Percentiles rank a stretch among this genome's conserved stretches.
phyloP scores from a whole-genome alignment of 2,329 filamentous ascomycete species.

The Paraconiothyrium sp. region DNA sequence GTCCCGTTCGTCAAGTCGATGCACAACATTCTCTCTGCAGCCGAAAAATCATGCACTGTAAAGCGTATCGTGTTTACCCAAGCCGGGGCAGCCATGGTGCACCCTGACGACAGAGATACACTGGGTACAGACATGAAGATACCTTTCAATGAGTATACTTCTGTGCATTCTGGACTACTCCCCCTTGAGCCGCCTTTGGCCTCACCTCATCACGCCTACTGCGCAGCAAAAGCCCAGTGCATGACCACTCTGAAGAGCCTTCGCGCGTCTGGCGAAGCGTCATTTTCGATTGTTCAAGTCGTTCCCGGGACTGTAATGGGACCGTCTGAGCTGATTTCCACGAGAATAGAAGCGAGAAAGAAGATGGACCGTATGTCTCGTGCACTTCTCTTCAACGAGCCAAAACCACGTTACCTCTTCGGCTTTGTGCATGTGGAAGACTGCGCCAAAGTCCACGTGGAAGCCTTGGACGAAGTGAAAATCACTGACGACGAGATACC shows the following conservation, averaged over 20 bases:
- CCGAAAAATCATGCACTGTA: conserved; percentile 34
- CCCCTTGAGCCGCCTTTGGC: conserved; percentile 37
- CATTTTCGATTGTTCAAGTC: conserved; percentile 43
- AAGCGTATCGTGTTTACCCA: conserved; percentile 45
- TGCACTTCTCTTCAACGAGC: conserved; percentile 43
- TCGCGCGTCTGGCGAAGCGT: conserved; percentile 14
- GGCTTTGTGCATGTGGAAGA: conserved; percentile 47
- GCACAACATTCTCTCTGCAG: conserved; percentile 39
- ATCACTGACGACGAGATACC: conserved; percentile 30
- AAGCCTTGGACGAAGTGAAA: conserved; percentile 35
- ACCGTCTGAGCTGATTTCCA: conserved; percentile 39
- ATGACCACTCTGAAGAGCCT: conserved; percentile 41
- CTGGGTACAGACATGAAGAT: conserved; percentile 39
- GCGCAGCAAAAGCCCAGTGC: conserved; percentile 45
- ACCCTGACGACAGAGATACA: conserved; percentile 44
- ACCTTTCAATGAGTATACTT: conserved; percentile 35
- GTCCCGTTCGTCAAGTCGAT: conserved; percentile 45
- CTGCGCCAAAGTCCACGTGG: conserved; percentile 43
- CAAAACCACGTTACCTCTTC: conserved; percentile 43
- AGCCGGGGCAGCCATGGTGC: conserved; percentile 44
- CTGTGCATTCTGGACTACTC: conserved; percentile 33
- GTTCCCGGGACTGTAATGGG: conserved; percentile 49
- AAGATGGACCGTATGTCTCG: conserved; percentile 45
- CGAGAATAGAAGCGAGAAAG: conserved; percentile 25
- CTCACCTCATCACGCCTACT: conserved; percentile 46